A percentile compares a stretch with the other conserved stretches of the same genome.
Evolutionary conservation across 2,329 filamentous ascomycete species (phyloP).

Genomic region (Penicillium brasilianum): DNA sequence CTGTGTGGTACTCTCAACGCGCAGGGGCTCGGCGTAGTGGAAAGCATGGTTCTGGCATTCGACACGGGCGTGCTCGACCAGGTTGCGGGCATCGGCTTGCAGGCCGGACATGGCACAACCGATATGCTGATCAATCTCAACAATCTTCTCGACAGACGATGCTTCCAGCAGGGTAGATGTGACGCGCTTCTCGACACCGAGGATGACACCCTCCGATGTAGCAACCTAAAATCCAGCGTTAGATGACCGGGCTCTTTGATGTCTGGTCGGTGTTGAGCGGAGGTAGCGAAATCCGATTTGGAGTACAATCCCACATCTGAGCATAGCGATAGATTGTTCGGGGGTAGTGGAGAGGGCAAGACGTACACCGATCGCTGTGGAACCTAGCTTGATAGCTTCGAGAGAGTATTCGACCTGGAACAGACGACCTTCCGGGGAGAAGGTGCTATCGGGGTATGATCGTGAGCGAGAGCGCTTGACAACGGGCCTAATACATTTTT

Average conservation of each 20-base stretch:
- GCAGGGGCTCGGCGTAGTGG: conserved; percentile 94
- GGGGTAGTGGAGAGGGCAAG: conserved; percentile 4
- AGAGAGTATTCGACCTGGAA: conserved; percentile 99
- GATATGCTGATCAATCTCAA: conserved; percentile 98
- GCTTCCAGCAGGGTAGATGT: conserved; percentile 97
- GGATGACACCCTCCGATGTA: conserved; percentile 91
- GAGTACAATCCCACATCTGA: not conserved
- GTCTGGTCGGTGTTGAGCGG: not conserved
- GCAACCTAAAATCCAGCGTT: conserved; percentile 63
- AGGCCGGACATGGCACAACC: conserved; percentile 98
- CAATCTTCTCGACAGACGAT: conserved; percentile 98
- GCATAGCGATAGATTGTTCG: not conserved
- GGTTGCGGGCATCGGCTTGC: conserved; percentile 94
- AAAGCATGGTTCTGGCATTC: conserved; percentile 97
- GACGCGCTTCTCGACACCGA: conserved; percentile 98
- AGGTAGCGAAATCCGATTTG: not conserved
- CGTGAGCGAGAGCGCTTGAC: conserved; percentile 29
- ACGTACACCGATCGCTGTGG: conserved; percentile 89
- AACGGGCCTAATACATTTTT: not conserved
- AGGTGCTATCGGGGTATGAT: conserved; percentile 69
- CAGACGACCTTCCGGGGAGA: conserved; percentile 98
- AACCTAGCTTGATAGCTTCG: conserved; percentile 99
- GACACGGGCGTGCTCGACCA: conserved; percentile 97
- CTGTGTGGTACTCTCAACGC: conserved; percentile 97
- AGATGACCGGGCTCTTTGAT: conserved; percentile 19